Conservation (phyloP, 78 protist genomes). For the Dictyostelium brefeldianum region DNA sequence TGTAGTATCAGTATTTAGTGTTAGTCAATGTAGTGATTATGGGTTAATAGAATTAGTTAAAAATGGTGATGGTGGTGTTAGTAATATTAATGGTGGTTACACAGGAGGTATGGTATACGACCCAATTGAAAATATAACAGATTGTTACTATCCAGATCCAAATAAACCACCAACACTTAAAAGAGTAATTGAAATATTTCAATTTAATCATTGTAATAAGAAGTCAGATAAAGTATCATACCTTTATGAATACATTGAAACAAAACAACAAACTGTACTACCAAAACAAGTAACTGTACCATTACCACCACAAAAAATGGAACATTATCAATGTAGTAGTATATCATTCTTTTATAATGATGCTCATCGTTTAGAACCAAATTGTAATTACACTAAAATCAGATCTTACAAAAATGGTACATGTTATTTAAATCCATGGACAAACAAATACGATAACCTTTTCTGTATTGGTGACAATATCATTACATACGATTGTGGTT, state of each 20-base stretch:
- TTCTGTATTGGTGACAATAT: background rate
- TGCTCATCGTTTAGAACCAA: background rate
- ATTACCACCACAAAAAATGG: too few species aligned
- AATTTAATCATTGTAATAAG: too few species aligned
- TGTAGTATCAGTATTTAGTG: background rate
- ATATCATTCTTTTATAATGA: background rate
- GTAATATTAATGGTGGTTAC: background rate
- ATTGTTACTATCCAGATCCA: background rate
- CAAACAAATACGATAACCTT: background rate
- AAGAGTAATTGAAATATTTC: too few species aligned
- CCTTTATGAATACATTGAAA: too few species aligned
- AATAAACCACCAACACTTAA: too few species aligned
- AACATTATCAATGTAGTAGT: background rate
- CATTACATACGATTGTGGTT: background rate
- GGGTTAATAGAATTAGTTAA: background rate
- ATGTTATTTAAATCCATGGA: background rate
- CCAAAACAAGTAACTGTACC: too few species aligned
- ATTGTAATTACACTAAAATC: conserved; percentile 4
- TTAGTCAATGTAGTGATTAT: background rate
- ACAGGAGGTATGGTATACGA: background rate
- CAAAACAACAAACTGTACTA: too few species aligned
- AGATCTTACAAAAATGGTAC: background rate
- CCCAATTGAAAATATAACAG: background rate
- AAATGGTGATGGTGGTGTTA: too few species aligned
- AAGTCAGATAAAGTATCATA: too few species aligned